Evolutionary conservation across 495 filamentous ascomycete genomes (phyloP), one percentile per base, ranked within the genome.

Genomic region (Sphaerosporella brunnea): DNA sequence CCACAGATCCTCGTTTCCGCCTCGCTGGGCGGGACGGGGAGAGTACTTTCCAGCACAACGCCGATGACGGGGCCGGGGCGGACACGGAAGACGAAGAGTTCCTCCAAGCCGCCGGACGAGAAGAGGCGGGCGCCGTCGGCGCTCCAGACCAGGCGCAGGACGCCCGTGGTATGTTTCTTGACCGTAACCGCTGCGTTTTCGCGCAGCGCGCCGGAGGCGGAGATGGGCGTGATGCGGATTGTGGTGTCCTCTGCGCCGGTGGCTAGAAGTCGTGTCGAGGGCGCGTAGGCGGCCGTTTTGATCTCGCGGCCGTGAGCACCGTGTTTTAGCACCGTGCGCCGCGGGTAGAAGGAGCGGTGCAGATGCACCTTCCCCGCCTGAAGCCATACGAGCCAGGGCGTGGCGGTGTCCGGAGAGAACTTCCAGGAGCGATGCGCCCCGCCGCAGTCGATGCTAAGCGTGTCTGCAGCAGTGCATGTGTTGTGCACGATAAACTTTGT

Each of bases 251-350:
- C 90, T 0, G 84, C 80, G 0, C 82, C 90, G 0, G 88, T 96
- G 0, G 82, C 87, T 32, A 93, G 62, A 15, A 78, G 64, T 5
- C 52, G 52, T 24, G 52, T 36, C 32, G 61, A 39, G 51, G 54
- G 23, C 58, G 62, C 70, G 4, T 77, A 58, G n/a, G 82, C 75
- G 50, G 78, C 65, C 1, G 79, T 69, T 62, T 88, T 88, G 51
- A 95, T 81, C 66, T 99, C 90, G 26, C 90, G 64, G 0, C 90
- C 90, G 62, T 99, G 90, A 0, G 73, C 73, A 0, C 90, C 90
- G 0, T 57, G 45, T 23, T 76, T 74, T 1, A 93, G 55, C 0
- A 75, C 66, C 59, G 70, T 58, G 40, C 0, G 51, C 52, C 44
- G 81, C 76, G 4, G 40, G 9, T 16, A n/a, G 25, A 42, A 37